These are phyloP conservation scores for Bipolaris gigantea DNA, from an alignment of 2,329 filamentous ascomycete species.

Conservation along the genomic window DNA sequence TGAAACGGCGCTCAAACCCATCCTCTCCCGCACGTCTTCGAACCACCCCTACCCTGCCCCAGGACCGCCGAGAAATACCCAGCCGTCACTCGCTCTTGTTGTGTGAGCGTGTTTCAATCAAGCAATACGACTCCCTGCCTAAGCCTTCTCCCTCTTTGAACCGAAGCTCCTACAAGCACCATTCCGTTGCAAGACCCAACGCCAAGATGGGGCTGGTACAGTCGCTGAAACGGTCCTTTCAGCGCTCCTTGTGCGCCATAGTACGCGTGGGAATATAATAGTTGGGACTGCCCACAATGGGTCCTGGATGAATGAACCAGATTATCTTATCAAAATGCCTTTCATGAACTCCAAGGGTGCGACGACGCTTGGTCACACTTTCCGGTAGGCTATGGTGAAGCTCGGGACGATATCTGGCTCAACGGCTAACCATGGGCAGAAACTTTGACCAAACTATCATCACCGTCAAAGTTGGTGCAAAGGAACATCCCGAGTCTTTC, in stretches of 20 bases:
- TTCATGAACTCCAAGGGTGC: constrained; percentile 35
- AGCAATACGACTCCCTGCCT: constrained; percentile 10
- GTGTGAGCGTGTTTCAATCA: constrained; percentile 18
- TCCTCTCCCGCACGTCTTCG: constrained; percentile 10
- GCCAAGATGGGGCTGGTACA: constrained; percentile 26
- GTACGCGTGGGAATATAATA: constrained; percentile 10
- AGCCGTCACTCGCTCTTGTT: constrained; percentile 5
- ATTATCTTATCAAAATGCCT: constrained; percentile 43
- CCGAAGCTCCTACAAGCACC: constrained; percentile 17
- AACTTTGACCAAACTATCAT: constrained; percentile 44
- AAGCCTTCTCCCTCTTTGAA: constrained; percentile 11
- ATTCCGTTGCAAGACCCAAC: constrained; percentile 21
- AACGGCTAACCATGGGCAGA: constrained; percentile 25
- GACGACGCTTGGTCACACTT: constrained; percentile 41
- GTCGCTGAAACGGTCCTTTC: constrained; percentile 22
- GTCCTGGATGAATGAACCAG: constrained; percentile 33
- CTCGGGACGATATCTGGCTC: not conserved
- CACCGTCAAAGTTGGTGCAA: constrained; percentile 39
- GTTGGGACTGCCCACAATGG: constrained; percentile 3
- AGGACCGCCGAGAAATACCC: constrained; percentile 13
- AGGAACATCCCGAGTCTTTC: constrained; percentile 38
- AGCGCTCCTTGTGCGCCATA: constrained; percentile 5
- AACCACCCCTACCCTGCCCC: constrained; percentile 10
- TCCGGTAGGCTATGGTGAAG: constrained; percentile 26
- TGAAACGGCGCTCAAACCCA: constrained; percentile 25